Percentiles rank a stretch among this genome's conserved stretches.
Conservation (phyloP, 306 rosid genomes). For the Castanea crenata region DNA sequence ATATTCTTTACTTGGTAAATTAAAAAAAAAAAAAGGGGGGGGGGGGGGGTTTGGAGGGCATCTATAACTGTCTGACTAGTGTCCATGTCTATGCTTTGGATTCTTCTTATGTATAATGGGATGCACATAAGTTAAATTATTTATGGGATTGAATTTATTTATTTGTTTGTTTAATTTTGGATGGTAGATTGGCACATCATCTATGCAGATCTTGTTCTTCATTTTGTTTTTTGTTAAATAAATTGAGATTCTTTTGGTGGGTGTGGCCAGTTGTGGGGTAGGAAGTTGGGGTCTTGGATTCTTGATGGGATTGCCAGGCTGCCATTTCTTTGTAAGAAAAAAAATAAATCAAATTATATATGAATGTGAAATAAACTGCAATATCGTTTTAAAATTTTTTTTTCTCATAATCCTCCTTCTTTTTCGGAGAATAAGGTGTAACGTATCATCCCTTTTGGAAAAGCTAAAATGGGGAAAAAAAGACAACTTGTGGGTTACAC, state of each 20-base stretch:
- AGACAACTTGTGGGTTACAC: slow-evolving; percentile 5
- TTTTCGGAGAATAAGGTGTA: slow-evolving; percentile 29
- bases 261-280: neutral
- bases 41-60: neutral
- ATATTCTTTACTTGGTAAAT: slow-evolving; percentile 32
- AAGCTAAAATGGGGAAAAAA: slow-evolving; percentile 4
- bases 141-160: slow-evolving; percentile 28
- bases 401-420: neutral
- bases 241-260: slow-evolving; percentile 20
- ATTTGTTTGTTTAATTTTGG: slow-evolving; percentile 11
- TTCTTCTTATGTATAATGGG: slow-evolving; percentile 26
- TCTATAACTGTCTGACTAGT: slow-evolving; percentile 11
- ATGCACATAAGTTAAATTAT: slow-evolving; percentile 20
- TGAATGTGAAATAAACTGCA: slow-evolving; percentile 1
- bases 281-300: slow-evolving; percentile 23
- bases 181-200: slow-evolving; percentile 23
- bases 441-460: slow-evolving; percentile 31
- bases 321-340: neutral
- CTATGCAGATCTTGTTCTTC: neutral
- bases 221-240: neutral
- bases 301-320: slow-evolving; percentile 16
- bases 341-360: neutral
- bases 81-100: slow-evolving; percentile 25
- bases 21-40: neutral
- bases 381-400: slow-evolving; percentile 1